Evolutionary conservation across 768 basidiomycete genomes (phyloP), one percentile per base, ranked within the genome.

Genomic region (Suillus occidentalis): DNA sequence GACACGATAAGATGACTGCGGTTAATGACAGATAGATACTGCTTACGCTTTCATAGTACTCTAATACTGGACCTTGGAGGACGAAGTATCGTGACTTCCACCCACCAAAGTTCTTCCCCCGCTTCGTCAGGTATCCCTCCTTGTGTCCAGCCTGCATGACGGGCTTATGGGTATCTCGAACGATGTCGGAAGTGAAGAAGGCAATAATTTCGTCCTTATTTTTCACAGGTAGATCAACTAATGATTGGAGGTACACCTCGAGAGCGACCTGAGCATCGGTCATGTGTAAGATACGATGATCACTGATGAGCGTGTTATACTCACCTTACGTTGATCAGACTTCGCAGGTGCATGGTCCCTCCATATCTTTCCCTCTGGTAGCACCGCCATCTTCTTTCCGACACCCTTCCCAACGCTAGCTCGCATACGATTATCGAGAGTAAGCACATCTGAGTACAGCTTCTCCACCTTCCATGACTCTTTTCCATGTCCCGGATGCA

Each of bases 51-150:
- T 99, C 97, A 71, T 92, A 99, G 77, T 99, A 99, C 72, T 97
- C 94, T 60, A 99, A 82, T 2, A 91, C 85, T 4, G 94, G 89
- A 0, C 96, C 95, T 76, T 94, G 90, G 31, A 98, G 82, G 9
- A 98, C 94, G 71, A 99, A 99, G 77, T 89, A 99, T 50, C 97
- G 85, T 31, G 94, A 94, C 74, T 97, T 96, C 97, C 94, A 96
- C 2, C 97, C 95, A 53, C 97, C 97, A 78, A 99, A 98, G 72
- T 94, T 97, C 81, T 98, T 95, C 25, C 96, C 96, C 64, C 95
- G 85, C 79, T 98, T 98, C 22, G 97, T 98, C 42, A 97, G 80
- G 75, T 97, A 97, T 18, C 96, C 97, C 76, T 97, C 94, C 77
- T 97, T 97, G 79, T 95, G 88, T 34, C 92, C 92, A 2, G 83